Evolutionary conservation across 2,329 filamentous ascomycete genomes (phyloP).

Genomic region (Bipolaris cookei): DNA sequence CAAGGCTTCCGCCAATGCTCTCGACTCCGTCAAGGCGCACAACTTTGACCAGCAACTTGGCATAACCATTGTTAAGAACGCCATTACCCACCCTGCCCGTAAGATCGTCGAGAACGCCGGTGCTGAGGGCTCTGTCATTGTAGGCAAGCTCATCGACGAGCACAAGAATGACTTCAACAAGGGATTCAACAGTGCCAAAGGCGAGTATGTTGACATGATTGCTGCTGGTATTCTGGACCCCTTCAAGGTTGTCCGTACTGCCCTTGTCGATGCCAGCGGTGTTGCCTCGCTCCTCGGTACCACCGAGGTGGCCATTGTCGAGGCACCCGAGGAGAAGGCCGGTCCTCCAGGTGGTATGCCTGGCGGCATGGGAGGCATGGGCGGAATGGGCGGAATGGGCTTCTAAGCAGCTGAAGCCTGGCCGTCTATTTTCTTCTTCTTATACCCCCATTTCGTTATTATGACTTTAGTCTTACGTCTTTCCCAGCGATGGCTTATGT

Average conservation of each 20-base stretch:
- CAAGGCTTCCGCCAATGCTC: constrained; percentile 92
- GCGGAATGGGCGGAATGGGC: constrained; percentile 64
- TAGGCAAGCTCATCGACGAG: constrained; percentile 98
- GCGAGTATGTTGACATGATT: constrained; percentile 99
- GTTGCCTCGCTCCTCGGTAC: constrained; percentile 97
- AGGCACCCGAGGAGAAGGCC: constrained; percentile 91
- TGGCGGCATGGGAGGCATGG: constrained; percentile 60
- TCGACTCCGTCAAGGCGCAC: constrained; percentile 79
- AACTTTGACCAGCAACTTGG: constrained; percentile 99
- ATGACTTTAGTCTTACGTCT: constrained; percentile 42
- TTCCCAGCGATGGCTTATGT: constrained; percentile 42
- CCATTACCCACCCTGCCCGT: constrained; percentile 92
- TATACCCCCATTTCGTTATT: constrained; percentile 43
- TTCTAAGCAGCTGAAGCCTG: constrained; percentile 55
- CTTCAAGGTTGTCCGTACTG: constrained; percentile 98
- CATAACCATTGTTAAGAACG: constrained; percentile 96
- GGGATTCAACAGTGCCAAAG: constrained; percentile 95
- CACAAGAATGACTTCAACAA: constrained; percentile 93
- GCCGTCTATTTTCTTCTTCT: constrained; percentile 37
- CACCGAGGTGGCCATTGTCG: constrained; percentile 96
- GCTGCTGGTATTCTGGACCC: constrained; percentile 94
- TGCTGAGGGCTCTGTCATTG: constrained; percentile 91
- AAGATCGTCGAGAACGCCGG: constrained; percentile 98
- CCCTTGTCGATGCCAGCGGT: constrained; percentile 90
- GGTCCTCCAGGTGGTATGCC: constrained; percentile 61